Percentiles rank a stretch among this genome's conserved stretches.
Evolutionary conservation across 2,329 filamentous ascomycete genomes (phyloP).

Genomic region (Xylaria sp.): DNA sequence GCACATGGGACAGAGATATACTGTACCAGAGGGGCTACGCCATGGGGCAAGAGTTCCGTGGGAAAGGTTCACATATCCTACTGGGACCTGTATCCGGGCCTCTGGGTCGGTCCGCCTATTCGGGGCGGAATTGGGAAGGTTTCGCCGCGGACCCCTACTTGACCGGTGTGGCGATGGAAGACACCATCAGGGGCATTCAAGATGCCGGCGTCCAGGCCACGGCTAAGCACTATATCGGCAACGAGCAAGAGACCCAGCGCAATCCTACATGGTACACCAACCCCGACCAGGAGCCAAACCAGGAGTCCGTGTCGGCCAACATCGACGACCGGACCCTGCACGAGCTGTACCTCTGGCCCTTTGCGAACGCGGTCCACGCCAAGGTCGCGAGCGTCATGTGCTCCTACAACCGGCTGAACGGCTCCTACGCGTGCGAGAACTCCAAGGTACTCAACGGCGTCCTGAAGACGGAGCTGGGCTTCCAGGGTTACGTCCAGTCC

Average conservation of each 20-base stretch:
- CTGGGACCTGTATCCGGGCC: slow-evolving; percentile 50
- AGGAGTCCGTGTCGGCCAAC: slow-evolving; percentile 48
- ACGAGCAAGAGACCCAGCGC: slow-evolving; percentile 69
- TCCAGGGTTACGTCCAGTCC: slow-evolving; percentile 45
- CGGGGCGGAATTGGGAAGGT: slow-evolving; percentile 68
- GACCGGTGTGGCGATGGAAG: slow-evolving; percentile 49
- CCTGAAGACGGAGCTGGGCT: slow-evolving; percentile 50
- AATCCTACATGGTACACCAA: slow-evolving; percentile 2
- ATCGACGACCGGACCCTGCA: slow-evolving; percentile 58
- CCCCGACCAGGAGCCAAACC: background rate
- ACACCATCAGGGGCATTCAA: slow-evolving; percentile 50
- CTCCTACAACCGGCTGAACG: slow-evolving; percentile 50
- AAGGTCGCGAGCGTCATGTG: slow-evolving; percentile 47
- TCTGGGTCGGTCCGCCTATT: slow-evolving; percentile 46
- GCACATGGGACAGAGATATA: slow-evolving; percentile 69
- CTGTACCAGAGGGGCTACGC: slow-evolving; percentile 49
- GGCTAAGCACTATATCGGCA: slow-evolving; percentile 61
- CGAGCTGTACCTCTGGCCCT: slow-evolving; percentile 58
- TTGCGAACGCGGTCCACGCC: slow-evolving; percentile 31
- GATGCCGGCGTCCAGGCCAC: slow-evolving; percentile 34
- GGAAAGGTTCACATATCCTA: slow-evolving; percentile 72
- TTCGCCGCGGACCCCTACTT: slow-evolving; percentile 68
- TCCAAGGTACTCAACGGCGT: slow-evolving; percentile 51
- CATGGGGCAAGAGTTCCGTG: slow-evolving; percentile 38
- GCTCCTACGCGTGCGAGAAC: slow-evolving; percentile 54